Percentiles rank a stretch among this genome's conserved stretches.
These are phyloP conservation scores for Rhizopogon sp. DNA, from an alignment of 768 basidiomycete species.

Conservation along the genomic window DNA sequence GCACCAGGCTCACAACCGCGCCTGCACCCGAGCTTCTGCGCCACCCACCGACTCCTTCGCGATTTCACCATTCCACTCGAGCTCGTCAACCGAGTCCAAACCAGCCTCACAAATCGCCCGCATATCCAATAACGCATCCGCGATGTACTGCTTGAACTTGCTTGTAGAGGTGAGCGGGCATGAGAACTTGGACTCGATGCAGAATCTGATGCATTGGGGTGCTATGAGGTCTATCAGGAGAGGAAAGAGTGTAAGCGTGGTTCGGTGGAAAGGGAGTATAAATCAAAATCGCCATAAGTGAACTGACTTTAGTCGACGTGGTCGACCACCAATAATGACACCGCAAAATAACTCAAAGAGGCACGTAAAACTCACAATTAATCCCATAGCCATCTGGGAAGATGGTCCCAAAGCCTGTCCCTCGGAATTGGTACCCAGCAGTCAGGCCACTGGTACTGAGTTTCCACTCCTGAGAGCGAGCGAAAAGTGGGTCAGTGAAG, in stretches of 20 bases:
- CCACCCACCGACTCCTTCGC: background rate
- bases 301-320: conserved; percentile 3
- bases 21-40: background rate
- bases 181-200: conserved; percentile 86
- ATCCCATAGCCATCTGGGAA: conserved; percentile 91
- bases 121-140: conserved; percentile 67
- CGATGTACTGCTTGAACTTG: conserved; percentile 56
- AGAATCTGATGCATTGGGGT: conserved; percentile 79
- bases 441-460: conserved; percentile 87
- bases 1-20: background rate
- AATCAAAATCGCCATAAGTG: conserved; percentile 6
- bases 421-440: conserved; percentile 80
- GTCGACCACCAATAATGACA: background rate
- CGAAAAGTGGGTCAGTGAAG: conserved; percentile 76
- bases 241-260: conserved; percentile 13
- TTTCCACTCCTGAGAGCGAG: conserved; percentile 76
- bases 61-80: background rate
- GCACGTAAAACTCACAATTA: conserved; percentile 60
- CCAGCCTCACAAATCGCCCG: conserved; percentile 38
- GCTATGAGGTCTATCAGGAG: conserved; percentile 69
- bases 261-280: background rate
- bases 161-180: conserved; percentile 65
- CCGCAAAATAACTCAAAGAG: background rate
- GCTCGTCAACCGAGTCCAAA: too few species aligned
- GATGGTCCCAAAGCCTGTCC: conserved; percentile 85